These are phyloP conservation scores for Komagataella ulmi DNA, from an alignment of 805 yeast species.

Conservation along the genomic window DNA sequence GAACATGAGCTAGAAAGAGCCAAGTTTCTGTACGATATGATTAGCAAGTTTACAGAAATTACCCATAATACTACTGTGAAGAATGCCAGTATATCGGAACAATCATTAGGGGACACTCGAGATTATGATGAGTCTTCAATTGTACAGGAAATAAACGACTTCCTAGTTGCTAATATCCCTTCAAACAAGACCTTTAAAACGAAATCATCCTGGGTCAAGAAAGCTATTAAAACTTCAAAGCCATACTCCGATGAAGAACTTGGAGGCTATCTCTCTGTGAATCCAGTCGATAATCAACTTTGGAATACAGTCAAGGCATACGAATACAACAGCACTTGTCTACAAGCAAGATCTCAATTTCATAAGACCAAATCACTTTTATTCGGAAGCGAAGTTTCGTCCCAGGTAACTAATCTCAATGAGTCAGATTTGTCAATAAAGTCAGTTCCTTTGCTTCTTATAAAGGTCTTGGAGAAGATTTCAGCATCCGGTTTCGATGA, in stretches of 20 bases:
- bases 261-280: not conserved
- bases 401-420: not conserved
- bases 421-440: not conserved
- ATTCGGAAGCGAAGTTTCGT: not conserved
- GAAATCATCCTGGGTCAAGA: not conserved
- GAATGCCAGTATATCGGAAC: not conserved
- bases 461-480: not conserved
- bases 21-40: not conserved
- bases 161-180: not conserved
- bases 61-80: not conserved
- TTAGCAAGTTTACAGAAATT: not conserved
- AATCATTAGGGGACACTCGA: not conserved
- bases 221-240: not conserved
- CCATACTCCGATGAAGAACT: not conserved
- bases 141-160: not conserved
- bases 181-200: not conserved
- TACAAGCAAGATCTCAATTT: not conserved
- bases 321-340: not conserved
- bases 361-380: not conserved
- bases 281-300: not conserved
- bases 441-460: not conserved
- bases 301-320: not conserved
- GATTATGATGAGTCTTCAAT: not conserved
- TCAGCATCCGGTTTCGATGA: not conserved
- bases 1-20: not conserved